Conservation (phyloP, 129 eudicot species). For the Sambucus nigra region DNA sequence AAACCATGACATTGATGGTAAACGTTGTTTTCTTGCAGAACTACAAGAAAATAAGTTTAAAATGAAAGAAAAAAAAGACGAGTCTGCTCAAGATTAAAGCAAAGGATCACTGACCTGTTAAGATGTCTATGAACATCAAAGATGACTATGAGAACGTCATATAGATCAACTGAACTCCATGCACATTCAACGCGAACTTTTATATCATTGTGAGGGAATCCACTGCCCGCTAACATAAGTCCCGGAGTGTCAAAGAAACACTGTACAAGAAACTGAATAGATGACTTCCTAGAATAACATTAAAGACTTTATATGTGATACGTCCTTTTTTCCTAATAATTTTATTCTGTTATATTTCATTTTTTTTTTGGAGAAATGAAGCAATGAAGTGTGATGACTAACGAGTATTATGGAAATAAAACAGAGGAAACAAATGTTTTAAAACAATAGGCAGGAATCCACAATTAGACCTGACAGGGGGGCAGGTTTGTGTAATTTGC, state of each 20-base stretch:
- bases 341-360: too few species aligned
- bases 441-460: too few species aligned
- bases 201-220: slow-evolving; percentile 65
- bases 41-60: not conserved
- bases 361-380: too few species aligned
- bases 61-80: not conserved
- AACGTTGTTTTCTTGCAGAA: not conserved
- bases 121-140: slow-evolving; percentile 96
- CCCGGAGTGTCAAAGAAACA: slow-evolving; percentile 99
- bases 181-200: slow-evolving; percentile 77
- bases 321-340: too few species aligned
- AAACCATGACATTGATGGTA: too few species aligned
- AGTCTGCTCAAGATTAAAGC: slow-evolving; percentile 1
- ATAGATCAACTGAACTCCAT: slow-evolving; percentile 68
- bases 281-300: not conserved
- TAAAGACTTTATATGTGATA: too few species aligned
- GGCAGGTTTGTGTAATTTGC: too few species aligned
- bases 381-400: too few species aligned
- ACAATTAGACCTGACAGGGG: too few species aligned
- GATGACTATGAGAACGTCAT: slow-evolving; percentile 68
- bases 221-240: slow-evolving; percentile 57
- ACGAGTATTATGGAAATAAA: too few species aligned
- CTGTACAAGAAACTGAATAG: slow-evolving; percentile 37
- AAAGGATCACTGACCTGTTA: slow-evolving; percentile 49
- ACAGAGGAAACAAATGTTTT: too few species aligned